Conservation (phyloP, 2,329 filamentous ascomycete species). For the Fusarium sp. region DNA sequence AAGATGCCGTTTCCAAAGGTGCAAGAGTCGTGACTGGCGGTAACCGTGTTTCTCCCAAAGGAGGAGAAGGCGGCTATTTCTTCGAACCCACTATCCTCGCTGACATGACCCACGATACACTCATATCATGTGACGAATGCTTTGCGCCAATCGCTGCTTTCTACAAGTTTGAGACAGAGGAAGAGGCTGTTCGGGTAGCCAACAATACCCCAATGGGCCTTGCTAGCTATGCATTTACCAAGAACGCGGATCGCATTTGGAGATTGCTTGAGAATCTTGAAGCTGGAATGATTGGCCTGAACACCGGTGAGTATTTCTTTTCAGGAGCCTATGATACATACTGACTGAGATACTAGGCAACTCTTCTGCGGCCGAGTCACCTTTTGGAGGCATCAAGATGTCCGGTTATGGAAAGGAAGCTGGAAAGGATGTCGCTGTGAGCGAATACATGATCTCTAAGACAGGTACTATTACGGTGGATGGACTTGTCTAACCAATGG, state of each 20-base stretch:
- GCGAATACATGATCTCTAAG: slow-evolving; percentile 57
- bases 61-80: slow-evolving; percentile 14
- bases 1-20: slow-evolving; percentile 20
- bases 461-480: slow-evolving; percentile 35
- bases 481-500: not conserved
- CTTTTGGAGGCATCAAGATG: slow-evolving; percentile 43
- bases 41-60: not conserved
- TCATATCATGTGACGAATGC: slow-evolving; percentile 21
- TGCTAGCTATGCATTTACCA: slow-evolving; percentile 29
- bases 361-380: slow-evolving; percentile 51
- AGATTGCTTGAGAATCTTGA: slow-evolving; percentile 30
- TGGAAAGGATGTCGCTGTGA: slow-evolving; percentile 56
- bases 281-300: slow-evolving; percentile 33
- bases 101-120: slow-evolving; percentile 5
- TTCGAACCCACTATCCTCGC: slow-evolving; percentile 31
- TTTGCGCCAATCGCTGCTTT: slow-evolving; percentile 29
- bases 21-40: slow-evolving; percentile 16
- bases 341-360: slow-evolving; percentile 6
- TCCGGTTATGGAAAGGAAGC: slow-evolving; percentile 41
- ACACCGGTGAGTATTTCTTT: not conserved
- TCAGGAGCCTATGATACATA: accelerated
- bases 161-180: slow-evolving; percentile 30
- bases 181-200: slow-evolving; percentile 14
- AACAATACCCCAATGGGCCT: slow-evolving; percentile 32
- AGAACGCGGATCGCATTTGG: slow-evolving; percentile 18